These are phyloP conservation scores for Mortierella sp. DNA, from an alignment of 371 early-diverging fungal species.

Conservation along the genomic window DNA sequence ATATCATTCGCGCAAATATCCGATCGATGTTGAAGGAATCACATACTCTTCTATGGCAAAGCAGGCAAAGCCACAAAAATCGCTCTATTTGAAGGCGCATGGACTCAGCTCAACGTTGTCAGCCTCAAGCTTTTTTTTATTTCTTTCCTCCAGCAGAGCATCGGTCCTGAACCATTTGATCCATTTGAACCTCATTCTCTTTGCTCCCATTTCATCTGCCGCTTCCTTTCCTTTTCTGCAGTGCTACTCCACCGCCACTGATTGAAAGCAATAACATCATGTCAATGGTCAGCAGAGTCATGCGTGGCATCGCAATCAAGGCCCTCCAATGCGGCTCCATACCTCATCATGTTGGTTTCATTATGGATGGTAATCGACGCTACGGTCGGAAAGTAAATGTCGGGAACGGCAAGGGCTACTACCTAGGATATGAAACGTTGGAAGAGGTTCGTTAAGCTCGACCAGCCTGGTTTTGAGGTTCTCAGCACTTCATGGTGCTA, in stretches of 20 bases:
- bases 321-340: slow-evolving; percentile 81
- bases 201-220: neutral
- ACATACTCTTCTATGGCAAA: too few species aligned
- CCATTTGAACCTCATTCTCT: too few species aligned
- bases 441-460: slow-evolving; percentile 60
- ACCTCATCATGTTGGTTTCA: slow-evolving; percentile 96
- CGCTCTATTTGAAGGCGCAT: too few species aligned
- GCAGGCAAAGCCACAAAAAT: too few species aligned
- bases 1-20: too few species aligned
- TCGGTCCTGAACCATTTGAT: too few species aligned
- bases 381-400: slow-evolving; percentile 80
- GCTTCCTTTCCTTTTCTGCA: neutral
- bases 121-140: too few species aligned
- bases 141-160: too few species aligned
- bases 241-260: too few species aligned
- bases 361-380: slow-evolving; percentile 99
- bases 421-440: slow-evolving; percentile 83
- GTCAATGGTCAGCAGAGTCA: slow-evolving; percentile 1
- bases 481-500: too few species aligned
- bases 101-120: too few species aligned
- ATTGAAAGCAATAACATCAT: neutral
- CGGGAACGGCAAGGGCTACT: slow-evolving; percentile 80
- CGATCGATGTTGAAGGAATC: too few species aligned
- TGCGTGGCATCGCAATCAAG: slow-evolving; percentile 56
- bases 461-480: neutral